phyloP scores from a whole-genome alignment of 129 eudicot genomes.

The Lonicera japonica region DNA sequence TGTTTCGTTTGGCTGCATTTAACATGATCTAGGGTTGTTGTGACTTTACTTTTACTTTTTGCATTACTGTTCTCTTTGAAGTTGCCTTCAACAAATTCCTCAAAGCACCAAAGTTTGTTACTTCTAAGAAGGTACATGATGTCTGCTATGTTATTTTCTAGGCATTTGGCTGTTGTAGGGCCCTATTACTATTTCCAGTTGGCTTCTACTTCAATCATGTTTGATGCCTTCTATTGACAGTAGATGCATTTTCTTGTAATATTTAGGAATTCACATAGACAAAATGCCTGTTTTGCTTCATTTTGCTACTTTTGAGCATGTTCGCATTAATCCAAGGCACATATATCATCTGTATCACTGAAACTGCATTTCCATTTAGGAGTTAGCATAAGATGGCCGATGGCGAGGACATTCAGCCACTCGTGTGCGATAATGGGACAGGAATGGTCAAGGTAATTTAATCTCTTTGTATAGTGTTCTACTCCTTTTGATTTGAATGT shows the following conservation, averaged over 20 bases:
- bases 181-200: not conserved
- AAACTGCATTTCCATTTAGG: constrained; percentile 14
- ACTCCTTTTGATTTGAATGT: not conserved
- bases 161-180: not conserved
- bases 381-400: constrained; percentile 65
- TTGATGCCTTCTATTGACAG: too few relatives aligned
- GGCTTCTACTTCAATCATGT: too few relatives aligned
- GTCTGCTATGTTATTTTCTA: too few relatives aligned
- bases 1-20: too few relatives aligned
- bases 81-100: too few relatives aligned
- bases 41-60: too few relatives aligned
- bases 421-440: constrained; percentile 83
- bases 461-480: not conserved
- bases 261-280: too few relatives aligned
- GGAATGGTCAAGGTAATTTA: constrained; percentile 75
- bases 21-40: too few relatives aligned
- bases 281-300: not conserved
- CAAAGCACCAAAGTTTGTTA: too few relatives aligned
- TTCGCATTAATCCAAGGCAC: not conserved
- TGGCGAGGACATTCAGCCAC: constrained; percentile 78
- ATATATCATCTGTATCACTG: constrained; percentile 4
- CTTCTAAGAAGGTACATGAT: too few relatives aligned
- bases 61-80: too few relatives aligned
- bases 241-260: not conserved
- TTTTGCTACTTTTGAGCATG: not conserved